Evolutionary conservation across 1,284 basidiomycete genomes (phyloP), one percentile per base, ranked within the genome.

Genomic region (Baeospora myosura): DNA sequence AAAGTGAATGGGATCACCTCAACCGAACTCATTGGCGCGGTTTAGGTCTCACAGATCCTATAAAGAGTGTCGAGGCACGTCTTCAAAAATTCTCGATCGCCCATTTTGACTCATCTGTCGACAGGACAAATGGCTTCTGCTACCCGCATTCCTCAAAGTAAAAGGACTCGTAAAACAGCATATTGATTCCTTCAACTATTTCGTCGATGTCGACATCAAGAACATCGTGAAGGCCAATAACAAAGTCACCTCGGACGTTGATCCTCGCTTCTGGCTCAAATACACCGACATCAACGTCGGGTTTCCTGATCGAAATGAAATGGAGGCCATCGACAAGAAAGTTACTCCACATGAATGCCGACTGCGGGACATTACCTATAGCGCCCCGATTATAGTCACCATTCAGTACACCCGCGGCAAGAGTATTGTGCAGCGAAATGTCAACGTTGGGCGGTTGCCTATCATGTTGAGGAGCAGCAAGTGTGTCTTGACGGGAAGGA

Each of bases 131-230:
- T 98, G 94, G 94, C 78, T 95, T 33, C 68, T 98, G 8, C 68
- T 98, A 3, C 94, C 94, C 1, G 93, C 93, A 7, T 98, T 97
- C 57, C 72, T 98, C 43, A 88, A 94, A 63, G 89, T 94, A 48
- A 98, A 97, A 57, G 94, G 94, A 51, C 80, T 98, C n/a, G 94
- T 97, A 48, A 98, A 98, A 68, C 96, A 99, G 62, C 96, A 99
- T 60, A 91, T 98, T 54, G 97, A 99, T 64, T 98, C 94, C 6
- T 99, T 96, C 81, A 98, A 99, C 69, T 96, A 98, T 65, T 98
- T 99, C 61, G 91, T 98, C 55, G 89, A 98, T 57, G 85, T 89
- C 28, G 94, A 97, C 59, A 88, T 98, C 59, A 95, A 94, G 62
- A 95, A 95, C 54, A 98, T 99, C 55, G 81, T 97, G 41, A 85